Evolutionary conservation across 768 basidiomycete genomes (phyloP).

Genomic region (Cystobasidium onofrii): DNA sequence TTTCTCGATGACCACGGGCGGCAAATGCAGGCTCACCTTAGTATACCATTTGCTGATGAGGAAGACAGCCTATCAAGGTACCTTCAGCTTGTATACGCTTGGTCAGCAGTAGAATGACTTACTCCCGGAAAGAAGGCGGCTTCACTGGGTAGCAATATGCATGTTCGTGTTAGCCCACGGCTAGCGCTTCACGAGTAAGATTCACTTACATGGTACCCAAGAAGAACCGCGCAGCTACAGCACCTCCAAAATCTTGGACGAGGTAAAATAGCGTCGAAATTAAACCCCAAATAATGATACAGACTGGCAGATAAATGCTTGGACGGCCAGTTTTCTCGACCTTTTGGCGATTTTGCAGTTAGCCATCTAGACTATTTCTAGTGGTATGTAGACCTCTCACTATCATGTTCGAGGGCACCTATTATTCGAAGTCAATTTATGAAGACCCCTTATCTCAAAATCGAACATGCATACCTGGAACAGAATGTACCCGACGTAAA

Average conservation of each 20-base stretch:
- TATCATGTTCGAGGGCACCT: slow-evolving; percentile 44
- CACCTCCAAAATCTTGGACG: slow-evolving; percentile 4
- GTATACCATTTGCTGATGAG: slow-evolving; percentile 67
- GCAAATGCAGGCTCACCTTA: slow-evolving; percentile 45
- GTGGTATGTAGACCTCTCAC: background rate
- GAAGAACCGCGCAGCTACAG: slow-evolving; percentile 30
- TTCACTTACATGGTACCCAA: slow-evolving; percentile 60
- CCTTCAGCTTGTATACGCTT: background rate
- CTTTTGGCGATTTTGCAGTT: too few relatives aligned
- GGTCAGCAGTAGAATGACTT: background rate
- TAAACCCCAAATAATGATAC: slow-evolving; percentile 55
- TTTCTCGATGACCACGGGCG: too few relatives aligned
- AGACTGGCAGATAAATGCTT: slow-evolving; percentile 43
- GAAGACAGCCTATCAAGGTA: slow-evolving; percentile 56
- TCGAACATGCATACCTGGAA: background rate
- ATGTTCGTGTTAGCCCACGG: background rate
- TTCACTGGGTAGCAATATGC: background rate
- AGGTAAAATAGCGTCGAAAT: slow-evolving; percentile 57
- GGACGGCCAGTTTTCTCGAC: slow-evolving; percentile 42
- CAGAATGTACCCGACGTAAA: slow-evolving; percentile 37
- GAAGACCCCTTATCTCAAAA: too few relatives aligned
- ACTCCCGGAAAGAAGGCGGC: background rate
- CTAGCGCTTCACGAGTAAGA: slow-evolving; percentile 34
- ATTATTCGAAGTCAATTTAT: background rate
- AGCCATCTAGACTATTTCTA: too few relatives aligned